Percentiles rank a stretch among this genome's conserved stretches.
Conservation (phyloP, 805 yeast genomes). For the Blastobotrys chiropterorum region DNA sequence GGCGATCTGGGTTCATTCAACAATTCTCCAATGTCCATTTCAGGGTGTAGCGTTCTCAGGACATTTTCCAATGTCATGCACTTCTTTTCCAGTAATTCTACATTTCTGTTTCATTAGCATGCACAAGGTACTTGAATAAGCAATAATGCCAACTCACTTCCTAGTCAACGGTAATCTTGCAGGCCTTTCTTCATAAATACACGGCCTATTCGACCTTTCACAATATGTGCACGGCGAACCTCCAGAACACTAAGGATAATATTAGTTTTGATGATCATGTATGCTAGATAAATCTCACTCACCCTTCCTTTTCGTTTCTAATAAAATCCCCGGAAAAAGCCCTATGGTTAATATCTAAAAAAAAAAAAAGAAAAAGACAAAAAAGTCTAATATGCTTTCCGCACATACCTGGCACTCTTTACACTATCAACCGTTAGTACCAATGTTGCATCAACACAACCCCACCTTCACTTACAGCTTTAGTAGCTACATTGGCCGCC, state of each 20-base stretch:
- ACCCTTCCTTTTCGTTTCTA: constrained; percentile 6
- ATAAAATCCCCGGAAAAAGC: too few relatives aligned
- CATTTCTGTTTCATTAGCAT: constrained; percentile 28
- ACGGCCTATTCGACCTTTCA: constrained; percentile 6
- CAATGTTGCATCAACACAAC: not conserved
- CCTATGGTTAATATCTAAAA: not conserved
- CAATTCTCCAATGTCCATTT: constrained; percentile 34
- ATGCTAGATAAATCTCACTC: not conserved
- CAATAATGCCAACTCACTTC: not conserved
- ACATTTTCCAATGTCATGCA: constrained; percentile 40
- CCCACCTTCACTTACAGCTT: not conserved
- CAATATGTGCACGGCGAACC: constrained; percentile 10
- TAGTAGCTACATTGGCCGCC: not conserved
- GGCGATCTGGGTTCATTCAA: not conserved
- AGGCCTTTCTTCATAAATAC: constrained; percentile 13
- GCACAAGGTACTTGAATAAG: not conserved
- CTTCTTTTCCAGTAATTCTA: constrained; percentile 42
- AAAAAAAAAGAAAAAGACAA: not conserved
- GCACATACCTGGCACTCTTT: constrained; percentile 3
- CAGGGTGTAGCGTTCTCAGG: constrained; percentile 38
- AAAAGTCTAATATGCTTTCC: not conserved
- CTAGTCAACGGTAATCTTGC: constrained; percentile 9
- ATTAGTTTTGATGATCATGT: not conserved
- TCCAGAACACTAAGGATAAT: constrained; percentile 9
- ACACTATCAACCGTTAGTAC: not conserved